phyloP scores from a whole-genome alignment of 495 filamentous ascomycete species.

The Annulohypoxylon moriforme region DNA sequence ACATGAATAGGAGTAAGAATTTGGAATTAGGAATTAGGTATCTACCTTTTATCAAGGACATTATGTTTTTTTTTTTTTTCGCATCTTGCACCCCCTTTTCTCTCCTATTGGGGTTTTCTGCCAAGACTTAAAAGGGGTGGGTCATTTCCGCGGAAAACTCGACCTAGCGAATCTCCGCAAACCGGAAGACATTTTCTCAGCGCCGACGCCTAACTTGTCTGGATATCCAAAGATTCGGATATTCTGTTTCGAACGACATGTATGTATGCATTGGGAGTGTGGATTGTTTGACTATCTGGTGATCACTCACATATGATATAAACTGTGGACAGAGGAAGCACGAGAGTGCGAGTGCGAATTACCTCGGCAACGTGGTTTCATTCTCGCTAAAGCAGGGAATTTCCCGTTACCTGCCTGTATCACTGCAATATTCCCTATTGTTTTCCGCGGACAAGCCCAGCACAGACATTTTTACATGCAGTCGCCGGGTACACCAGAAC shows the following conservation, averaged over 20 bases:
- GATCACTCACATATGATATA: no score
- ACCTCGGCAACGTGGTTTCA: background rate
- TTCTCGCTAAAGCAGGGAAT: no score
- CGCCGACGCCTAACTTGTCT: no score
- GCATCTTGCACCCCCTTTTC: background rate
- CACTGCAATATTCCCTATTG: background rate
- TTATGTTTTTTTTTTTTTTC: no score
- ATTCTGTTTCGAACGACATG: no score
- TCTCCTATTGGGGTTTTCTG: background rate
- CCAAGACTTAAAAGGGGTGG: background rate
- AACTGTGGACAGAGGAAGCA: no score
- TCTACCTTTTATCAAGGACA: no score
- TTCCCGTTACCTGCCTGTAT: background rate
- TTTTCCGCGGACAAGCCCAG: conserved; percentile 8
- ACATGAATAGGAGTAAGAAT: background rate
- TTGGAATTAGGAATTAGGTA: no score
- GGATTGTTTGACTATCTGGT: no score
- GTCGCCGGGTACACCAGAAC: background rate
- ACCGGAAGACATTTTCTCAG: conserved; percentile 12
- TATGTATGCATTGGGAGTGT: no score
- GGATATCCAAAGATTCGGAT: no score
- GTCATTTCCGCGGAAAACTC: conserved; percentile 10
- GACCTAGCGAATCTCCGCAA: conserved; percentile 2
- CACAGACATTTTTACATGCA: background rate
- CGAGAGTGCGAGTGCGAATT: background rate